Conservation (phyloP, 352 stramenopile species). For the Phytophthora sp. region DNA sequence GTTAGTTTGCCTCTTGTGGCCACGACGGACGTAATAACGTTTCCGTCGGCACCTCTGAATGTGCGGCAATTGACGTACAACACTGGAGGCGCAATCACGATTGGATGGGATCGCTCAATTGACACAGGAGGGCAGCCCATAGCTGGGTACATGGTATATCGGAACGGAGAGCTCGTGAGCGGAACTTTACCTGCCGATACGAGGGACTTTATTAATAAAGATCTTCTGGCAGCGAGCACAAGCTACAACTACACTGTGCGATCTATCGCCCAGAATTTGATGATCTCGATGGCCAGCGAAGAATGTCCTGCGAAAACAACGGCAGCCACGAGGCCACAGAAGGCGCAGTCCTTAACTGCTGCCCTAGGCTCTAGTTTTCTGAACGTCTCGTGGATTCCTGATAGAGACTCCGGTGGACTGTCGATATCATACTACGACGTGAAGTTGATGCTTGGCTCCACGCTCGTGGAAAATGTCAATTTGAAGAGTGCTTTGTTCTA, state of each 20-base stretch:
- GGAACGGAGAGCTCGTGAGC: slow-evolving; percentile 42
- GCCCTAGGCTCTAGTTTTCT: slow-evolving; percentile 43
- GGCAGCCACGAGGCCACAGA: slow-evolving; percentile 43
- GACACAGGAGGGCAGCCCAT: slow-evolving; percentile 62
- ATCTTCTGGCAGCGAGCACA: slow-evolving; percentile 35
- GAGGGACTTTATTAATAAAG: slow-evolving; percentile 47
- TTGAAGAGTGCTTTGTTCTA: slow-evolving; percentile 22
- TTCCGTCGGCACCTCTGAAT: slow-evolving; percentile 55
- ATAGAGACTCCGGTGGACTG: slow-evolving; percentile 54
- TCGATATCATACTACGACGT: slow-evolving; percentile 46
- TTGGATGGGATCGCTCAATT: slow-evolving; percentile 60
- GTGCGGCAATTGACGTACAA: slow-evolving; percentile 45
- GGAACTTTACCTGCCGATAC: slow-evolving; percentile 26
- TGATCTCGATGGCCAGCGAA: slow-evolving; percentile 49
- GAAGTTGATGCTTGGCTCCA: slow-evolving; percentile 31
- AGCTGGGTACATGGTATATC: slow-evolving; percentile 57
- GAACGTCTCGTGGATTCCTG: slow-evolving; percentile 42
- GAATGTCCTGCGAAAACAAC: slow-evolving; percentile 41
- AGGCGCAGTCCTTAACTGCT: slow-evolving; percentile 19
- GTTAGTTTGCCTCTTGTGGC: slow-evolving; percentile 34
- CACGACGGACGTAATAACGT: slow-evolving; percentile 47
- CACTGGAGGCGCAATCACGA: slow-evolving; percentile 61
- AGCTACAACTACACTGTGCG: slow-evolving; percentile 59
- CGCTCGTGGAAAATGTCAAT: slow-evolving; percentile 21
- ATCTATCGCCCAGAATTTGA: slow-evolving; percentile 43